These are phyloP conservation scores for Podospora appendiculata DNA, from an alignment of 495 filamentous ascomycete species.

Conservation along the genomic window DNA sequence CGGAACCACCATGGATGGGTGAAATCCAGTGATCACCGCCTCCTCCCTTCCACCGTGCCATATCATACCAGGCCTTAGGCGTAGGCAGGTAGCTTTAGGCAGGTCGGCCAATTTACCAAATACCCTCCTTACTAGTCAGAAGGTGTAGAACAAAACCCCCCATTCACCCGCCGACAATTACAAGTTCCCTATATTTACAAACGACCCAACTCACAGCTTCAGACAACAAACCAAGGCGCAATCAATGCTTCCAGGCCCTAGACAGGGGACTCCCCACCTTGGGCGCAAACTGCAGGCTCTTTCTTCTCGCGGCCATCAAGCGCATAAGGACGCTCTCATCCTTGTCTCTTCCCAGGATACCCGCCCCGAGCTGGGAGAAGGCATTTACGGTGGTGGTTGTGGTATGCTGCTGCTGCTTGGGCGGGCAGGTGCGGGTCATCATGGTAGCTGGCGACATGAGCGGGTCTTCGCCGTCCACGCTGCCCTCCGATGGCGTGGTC, in stretches of 20 bases:
- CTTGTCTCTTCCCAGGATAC: constrained; percentile 30
- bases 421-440: constrained; percentile 66
- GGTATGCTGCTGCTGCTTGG: constrained; percentile 31
- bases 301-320: constrained; percentile 66
- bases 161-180: no score
- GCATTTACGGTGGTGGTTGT: constrained; percentile 19
- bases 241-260: constrained; percentile 31
- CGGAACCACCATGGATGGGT: no score
- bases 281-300: constrained; percentile 77
- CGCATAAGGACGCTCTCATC: constrained; percentile 51
- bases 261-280: constrained; percentile 69
- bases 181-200: no score
- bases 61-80: no score
- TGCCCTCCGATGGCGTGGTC: constrained; percentile 18
- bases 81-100: no score
- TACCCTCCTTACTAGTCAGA: no score
- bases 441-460: constrained; percentile 24
- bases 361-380: constrained; percentile 30
- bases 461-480: constrained; percentile 3
- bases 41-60: no score
- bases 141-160: no score
- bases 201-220: not conserved
- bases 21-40: no score
- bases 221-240: not conserved
- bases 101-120: no score